A percentile compares a stretch with the other conserved stretches of the same genome.
Evolutionary conservation across 75 land plant species (phyloP).

Genomic region (Larix kaempferi): DNA sequence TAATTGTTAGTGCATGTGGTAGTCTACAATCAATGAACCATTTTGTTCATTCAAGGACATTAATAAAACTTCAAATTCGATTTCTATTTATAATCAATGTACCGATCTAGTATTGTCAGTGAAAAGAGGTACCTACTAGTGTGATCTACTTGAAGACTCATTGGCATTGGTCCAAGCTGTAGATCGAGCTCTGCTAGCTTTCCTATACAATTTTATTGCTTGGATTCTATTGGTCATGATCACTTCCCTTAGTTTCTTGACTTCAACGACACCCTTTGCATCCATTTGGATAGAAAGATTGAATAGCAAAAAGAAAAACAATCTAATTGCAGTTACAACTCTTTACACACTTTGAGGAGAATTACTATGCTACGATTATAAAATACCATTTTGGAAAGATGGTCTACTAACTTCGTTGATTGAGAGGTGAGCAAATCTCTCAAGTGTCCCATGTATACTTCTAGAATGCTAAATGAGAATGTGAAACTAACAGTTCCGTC

Average conservation of each 20-base stretch:
- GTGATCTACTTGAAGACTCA: conserved; percentile 70
- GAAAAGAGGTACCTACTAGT: conserved; percentile 39
- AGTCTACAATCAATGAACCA: too few relatives aligned
- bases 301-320: not conserved
- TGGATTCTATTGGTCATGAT: conserved; percentile 38
- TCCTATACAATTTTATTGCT: conserved; percentile 40
- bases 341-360: not conserved
- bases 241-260: conserved; percentile 51
- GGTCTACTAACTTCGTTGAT: conserved; percentile 22
- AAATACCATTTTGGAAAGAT: conserved; percentile 30
- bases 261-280: conserved; percentile 50
- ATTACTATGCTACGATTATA: not conserved
- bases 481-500: conserved; percentile 33
- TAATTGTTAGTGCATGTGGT: too few relatives aligned
- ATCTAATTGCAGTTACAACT: not conserved
- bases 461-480: conserved; percentile 78
- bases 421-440: conserved; percentile 62
- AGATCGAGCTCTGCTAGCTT: conserved; percentile 52
- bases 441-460: conserved; percentile 76
- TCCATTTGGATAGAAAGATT: conserved; percentile 68
- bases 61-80: too few relatives aligned
- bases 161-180: conserved; percentile 66
- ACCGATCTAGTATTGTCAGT: not conserved
- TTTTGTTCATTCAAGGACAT: too few relatives aligned
- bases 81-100: not conserved